phyloP scores from a whole-genome alignment of 352 stramenopile genomes.

The Pythium pyrilobum region DNA sequence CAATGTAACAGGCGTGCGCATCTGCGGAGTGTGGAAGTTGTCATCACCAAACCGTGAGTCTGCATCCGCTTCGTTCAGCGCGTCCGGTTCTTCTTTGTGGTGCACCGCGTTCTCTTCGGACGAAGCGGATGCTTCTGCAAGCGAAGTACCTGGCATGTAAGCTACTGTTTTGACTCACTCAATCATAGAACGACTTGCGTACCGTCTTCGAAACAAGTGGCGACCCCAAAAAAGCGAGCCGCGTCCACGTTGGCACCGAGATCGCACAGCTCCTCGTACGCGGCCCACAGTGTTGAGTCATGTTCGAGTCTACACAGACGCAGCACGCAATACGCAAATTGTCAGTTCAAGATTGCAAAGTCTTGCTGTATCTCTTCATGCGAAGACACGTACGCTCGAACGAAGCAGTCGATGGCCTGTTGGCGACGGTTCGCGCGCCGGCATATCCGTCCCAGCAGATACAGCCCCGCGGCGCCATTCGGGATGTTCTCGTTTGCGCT shows the following conservation, averaged over 20 bases:
- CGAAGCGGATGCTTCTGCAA: not conserved
- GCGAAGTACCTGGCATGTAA: not conserved
- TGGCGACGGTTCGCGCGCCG: slow-evolving; percentile 82
- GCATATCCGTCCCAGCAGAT: slow-evolving; percentile 91
- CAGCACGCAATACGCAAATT: not conserved
- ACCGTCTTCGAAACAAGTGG: slow-evolving; percentile 27
- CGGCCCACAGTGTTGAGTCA: slow-evolving; percentile 90
- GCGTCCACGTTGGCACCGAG: slow-evolving; percentile 78
- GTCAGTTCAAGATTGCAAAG: slow-evolving; percentile 1
- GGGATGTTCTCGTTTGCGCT: slow-evolving; percentile 42
- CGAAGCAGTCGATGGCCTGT: slow-evolving; percentile 89
- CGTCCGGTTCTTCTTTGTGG: not conserved
- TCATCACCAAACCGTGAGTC: slow-evolving; percentile 3
- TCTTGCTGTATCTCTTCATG: slow-evolving; percentile 1
- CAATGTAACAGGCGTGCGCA: not conserved
- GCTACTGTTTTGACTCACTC: not conserved
- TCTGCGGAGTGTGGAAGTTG: slow-evolving; percentile 11
- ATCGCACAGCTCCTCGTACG: slow-evolving; percentile 92
- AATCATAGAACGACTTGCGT: not conserved
- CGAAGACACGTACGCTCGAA: slow-evolving; percentile 46
- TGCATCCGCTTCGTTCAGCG: not conserved
- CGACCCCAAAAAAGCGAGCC: slow-evolving; percentile 49
- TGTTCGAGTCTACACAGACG: slow-evolving; percentile 69
- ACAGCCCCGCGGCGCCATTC: slow-evolving; percentile 88
- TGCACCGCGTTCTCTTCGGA: slow-evolving; percentile 1